A percentile compares a stretch with the other conserved stretches of the same genome.
Conservation (phyloP, 2,329 filamentous ascomycete genomes). For the Shiraia bambusicola region DNA sequence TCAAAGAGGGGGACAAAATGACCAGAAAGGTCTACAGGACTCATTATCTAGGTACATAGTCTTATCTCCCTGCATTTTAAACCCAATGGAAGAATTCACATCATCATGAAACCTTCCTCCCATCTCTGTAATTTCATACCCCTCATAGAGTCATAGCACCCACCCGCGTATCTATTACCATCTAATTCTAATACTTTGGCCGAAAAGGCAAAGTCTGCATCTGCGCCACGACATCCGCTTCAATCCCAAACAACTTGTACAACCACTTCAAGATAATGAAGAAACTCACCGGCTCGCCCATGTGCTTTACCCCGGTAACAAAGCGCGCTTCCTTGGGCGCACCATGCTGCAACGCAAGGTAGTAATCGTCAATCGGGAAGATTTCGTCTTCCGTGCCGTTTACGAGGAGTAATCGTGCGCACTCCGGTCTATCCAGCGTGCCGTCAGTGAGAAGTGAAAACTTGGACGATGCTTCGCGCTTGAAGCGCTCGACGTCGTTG, state of each 20-base stretch:
- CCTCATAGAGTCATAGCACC: too few relatives aligned
- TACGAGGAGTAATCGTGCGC: conserved; percentile 55
- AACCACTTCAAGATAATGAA: conserved; percentile 53
- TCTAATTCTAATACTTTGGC: conserved; percentile 51
- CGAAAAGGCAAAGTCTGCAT: conserved; percentile 52
- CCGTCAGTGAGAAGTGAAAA: conserved; percentile 59
- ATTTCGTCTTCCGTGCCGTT: conserved; percentile 63
- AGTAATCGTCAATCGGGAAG: conserved; percentile 63
- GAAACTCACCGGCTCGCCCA: conserved; percentile 55
- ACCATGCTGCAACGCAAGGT: conserved; percentile 56
- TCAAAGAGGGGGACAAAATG: too few relatives aligned
- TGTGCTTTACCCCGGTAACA: conserved; percentile 49
- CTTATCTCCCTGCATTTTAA: too few relatives aligned
- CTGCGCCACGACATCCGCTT: conserved; percentile 47
- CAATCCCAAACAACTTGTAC: conserved; percentile 50
- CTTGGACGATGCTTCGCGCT: conserved; percentile 49
- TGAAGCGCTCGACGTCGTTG: conserved; percentile 46
- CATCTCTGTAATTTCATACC: too few relatives aligned
- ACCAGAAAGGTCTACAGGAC: too few relatives aligned
- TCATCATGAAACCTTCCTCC: too few relatives aligned
- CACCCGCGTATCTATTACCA: too few relatives aligned
- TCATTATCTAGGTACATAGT: too few relatives aligned
- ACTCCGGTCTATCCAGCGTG: conserved; percentile 54
- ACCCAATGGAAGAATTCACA: too few relatives aligned
- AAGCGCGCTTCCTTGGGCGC: conserved; percentile 55